Evolutionary conservation across 768 basidiomycete genomes (phyloP).

Genomic region (Termitomyces heimii): DNA sequence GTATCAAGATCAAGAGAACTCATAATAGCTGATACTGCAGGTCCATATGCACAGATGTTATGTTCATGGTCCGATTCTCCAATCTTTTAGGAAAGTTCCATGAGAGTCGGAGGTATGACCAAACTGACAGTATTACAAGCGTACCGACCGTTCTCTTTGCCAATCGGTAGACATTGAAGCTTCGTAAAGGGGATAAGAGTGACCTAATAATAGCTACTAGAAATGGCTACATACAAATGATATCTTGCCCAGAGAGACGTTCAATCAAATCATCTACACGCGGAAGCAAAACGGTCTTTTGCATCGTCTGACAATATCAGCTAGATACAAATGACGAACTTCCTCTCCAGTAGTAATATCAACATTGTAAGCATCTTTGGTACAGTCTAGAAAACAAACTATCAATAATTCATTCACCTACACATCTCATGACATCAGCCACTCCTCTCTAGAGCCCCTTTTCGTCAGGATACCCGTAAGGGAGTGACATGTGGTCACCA

Average conservation of each 20-base stretch:
- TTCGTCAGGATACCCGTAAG: constrained; percentile 28
- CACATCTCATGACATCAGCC: neutral
- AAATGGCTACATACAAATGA: neutral
- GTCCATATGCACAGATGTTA: neutral
- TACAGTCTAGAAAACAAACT: neutral
- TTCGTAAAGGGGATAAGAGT: neutral
- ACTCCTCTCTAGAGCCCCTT: constrained; percentile 25
- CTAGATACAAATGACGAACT: neutral
- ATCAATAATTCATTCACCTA: neutral
- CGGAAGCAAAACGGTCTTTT: neutral
- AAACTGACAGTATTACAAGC: neutral
- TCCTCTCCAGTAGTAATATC: neutral
- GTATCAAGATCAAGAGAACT: neutral
- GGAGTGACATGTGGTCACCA: constrained; percentile 37
- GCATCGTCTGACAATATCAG: neutral
- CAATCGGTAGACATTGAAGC: neutral
- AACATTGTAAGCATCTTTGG: neutral
- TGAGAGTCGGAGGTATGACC: neutral
- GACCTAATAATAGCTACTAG: neutral
- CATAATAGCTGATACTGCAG: neutral
- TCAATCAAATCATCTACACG: neutral
- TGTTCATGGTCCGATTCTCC: neutral
- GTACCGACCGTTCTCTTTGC: neutral
- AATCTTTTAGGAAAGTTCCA: neutral
- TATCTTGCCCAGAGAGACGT: neutral